Base-by-base conservation (phyloP, 1,139 yeast species). In the Geotrichum bryndzae region DNA sequence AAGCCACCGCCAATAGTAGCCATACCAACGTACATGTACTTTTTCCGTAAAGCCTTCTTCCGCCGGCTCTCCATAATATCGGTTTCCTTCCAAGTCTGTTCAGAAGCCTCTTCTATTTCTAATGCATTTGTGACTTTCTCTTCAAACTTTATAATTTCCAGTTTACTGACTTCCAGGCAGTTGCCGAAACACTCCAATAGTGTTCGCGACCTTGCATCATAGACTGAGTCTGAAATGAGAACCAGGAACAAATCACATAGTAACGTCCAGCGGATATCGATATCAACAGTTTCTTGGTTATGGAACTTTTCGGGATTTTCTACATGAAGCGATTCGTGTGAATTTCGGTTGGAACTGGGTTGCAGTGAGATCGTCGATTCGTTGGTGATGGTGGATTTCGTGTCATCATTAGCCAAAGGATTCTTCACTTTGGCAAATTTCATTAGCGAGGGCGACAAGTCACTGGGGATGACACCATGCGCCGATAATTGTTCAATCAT, bases 1-100 rank as follows among this genome's bases (percentile, higher is more conserved):
- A 95, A 79, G 0, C 97, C 92, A 0, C 99, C 99, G 18, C 99
- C 98, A n/a, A 92, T 80, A 2, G 98, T 94, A 0, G 99, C 99
- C 62, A 95, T 77, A 0, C 99, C 99, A 66, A 95, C 90, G 71
- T 90, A 90, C 63, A 92, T 88, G 73, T 90, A 78, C 69, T 94
- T 86, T 70, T 82, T 86, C 65, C 82, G 83, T 66, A 81, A 81
- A 56, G 87, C 84, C 68, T 79, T 81, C 69, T 84, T 88, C 50
- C 90, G 82, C 66, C 96, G 84, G 56, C 81, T 81, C 59, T 88
- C 87, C 71, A 89, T 82, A 64, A 90, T 82, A 65, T 85, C 86
- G 27, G 80, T 78, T 70, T 92, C 97, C 65, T 86, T 84, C 84
- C 96, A 83, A 8, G 83, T 82, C 69, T 91, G 96, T 58, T 84